Base-by-base conservation (phyloP, 192 early-diverging fungal genomes). In the Coemansia sp. region DNA sequence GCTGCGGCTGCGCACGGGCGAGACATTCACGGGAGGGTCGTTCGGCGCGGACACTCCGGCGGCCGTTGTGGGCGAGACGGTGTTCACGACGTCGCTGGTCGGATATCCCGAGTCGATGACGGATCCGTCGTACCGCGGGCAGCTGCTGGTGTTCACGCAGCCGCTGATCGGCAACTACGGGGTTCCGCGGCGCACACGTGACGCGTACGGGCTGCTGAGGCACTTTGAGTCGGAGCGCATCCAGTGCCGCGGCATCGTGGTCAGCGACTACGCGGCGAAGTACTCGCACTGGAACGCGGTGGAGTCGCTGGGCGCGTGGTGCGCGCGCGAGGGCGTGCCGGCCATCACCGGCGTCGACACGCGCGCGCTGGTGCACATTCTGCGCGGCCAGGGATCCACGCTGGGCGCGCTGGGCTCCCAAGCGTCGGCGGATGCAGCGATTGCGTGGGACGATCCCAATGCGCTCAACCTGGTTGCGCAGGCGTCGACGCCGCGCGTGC, bases 61-160 rank as follows among this genome's bases (percentile, higher is more conserved):
- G 9, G 74, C 86, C 15, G 63, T 85, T 8, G 86, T 94, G 60
- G 96, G 96, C 72, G 96, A 98, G 77, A 91, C 93, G 12, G 96
- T 98, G 18, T 98, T 98, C 71, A 97, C 96, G 38, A 97, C 95
- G 0, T 92, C 92, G 9, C 72, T 96, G 54, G 96, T 96, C 13
- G 96, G 96, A 38, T 98, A 98, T 84, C 94, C 96, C 13, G 96
- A 98, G 79, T 94, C 92, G 7, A 95, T 98, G 94, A 96, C 94
- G 54, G 96, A 98, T 71, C 96, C 96, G 9, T 96, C 94, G n/a
- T 98, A 98, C 81, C 84, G 81, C 45, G 96, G 96, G 47, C 96
- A 98, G 84, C 95, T 98, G 62, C 87, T 98, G 23, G 93, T 95
- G 7, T 95, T 98, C 62, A 95, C 96, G n/a, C 94, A 95, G 75